Percentiles rank a stretch among this genome's conserved stretches.
phyloP scores from a whole-genome alignment of 1,284 basidiomycete species.

The Sutorius eximius region DNA sequence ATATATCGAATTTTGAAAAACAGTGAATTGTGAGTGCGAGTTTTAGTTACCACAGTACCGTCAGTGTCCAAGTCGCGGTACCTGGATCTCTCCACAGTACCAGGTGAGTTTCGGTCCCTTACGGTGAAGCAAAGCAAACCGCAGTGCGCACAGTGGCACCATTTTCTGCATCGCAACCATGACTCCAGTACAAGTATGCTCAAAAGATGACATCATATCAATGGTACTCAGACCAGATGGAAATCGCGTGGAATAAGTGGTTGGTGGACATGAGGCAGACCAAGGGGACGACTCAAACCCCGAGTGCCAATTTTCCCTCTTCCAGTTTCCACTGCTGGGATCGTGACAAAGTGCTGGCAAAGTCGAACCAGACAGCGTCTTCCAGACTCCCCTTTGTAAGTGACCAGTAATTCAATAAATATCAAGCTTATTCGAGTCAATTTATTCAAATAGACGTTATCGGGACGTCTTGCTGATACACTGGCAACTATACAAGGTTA shows the following conservation, averaged over 20 bases:
- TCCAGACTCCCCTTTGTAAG: constrained; percentile 9
- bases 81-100: no score
- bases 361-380: background rate
- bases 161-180: no score
- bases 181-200: no score
- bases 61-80: no score
- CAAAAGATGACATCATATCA: no score
- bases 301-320: background rate
- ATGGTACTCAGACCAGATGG: constrained; percentile 8
- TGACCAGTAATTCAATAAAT: background rate
- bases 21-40: no score
- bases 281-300: constrained; percentile 1
- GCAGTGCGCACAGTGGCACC: no score
- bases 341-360: background rate
- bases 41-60: no score
- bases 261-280: constrained; percentile 20
- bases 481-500: no score
- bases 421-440: background rate
- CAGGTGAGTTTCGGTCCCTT: no score
- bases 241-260: constrained; percentile 14
- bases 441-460: background rate
- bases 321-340: background rate
- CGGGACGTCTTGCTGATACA: background rate
- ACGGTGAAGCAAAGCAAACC: no score
- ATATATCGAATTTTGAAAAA: no score